Evolutionary conservation across 805 yeast species (phyloP).

Genomic region (Ogataea methylovora): DNA sequence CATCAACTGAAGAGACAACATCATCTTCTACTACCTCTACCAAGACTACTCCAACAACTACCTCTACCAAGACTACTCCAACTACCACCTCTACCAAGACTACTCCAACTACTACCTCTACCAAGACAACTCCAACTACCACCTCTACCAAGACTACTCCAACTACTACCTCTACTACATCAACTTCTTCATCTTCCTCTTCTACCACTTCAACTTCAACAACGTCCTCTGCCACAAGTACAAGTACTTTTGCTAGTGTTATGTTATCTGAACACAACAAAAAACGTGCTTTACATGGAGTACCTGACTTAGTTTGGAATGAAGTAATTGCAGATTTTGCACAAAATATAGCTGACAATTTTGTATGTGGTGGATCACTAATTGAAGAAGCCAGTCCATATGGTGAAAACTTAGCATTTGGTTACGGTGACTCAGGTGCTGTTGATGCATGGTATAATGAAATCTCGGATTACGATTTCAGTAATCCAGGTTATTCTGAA

Average conservation of each 20-base stretch:
- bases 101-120: conserved; percentile 8
- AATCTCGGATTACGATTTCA: conserved; percentile 46
- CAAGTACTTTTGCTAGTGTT: conserved; percentile 16
- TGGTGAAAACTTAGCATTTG: conserved; percentile 77
- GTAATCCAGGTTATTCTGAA: conserved; percentile 40
- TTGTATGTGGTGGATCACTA: conserved; percentile 53
- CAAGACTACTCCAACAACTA: conserved; percentile 3
- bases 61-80: conserved; percentile 5
- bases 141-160: conserved; percentile 11
- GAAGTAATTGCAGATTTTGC: conserved; percentile 47
- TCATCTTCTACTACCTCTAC: conserved; percentile 1
- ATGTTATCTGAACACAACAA: conserved; percentile 57
- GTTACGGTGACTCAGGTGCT: conserved; percentile 44
- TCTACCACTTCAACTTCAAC: conserved; percentile 11
- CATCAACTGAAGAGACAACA: neutral
- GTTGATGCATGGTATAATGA: conserved; percentile 75
- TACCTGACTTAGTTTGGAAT: conserved; percentile 49
- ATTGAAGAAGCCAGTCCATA: conserved; percentile 58
- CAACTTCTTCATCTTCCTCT: conserved; percentile 12
- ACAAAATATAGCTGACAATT: conserved; percentile 44
- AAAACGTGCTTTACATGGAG: conserved; percentile 50
- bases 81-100: conserved; percentile 8
- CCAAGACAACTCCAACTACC: conserved; percentile 7
- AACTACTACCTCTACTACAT: conserved; percentile 7
- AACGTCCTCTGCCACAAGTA: conserved; percentile 8